phyloP scores from a whole-genome alignment of 139 green algal species.

The Gonium pectorale region DNA sequence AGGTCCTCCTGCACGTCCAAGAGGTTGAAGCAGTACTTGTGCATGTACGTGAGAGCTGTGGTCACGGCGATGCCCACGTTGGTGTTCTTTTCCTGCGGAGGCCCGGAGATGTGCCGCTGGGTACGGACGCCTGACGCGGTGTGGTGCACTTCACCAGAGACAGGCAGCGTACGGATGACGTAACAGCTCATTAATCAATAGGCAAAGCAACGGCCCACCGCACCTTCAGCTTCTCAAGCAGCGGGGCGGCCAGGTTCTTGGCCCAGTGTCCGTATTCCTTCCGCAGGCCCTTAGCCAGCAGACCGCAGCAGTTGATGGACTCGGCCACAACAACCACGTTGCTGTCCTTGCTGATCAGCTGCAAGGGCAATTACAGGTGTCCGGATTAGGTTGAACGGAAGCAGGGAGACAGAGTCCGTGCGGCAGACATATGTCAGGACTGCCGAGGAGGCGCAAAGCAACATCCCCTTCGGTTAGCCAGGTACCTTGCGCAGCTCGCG shows the following conservation, averaged over 20 bases:
- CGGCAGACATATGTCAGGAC: too few species aligned
- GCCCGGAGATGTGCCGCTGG: too few species aligned
- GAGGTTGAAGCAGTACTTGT: slow-evolving; percentile 80
- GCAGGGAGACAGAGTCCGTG: too few species aligned
- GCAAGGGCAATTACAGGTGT: too few species aligned
- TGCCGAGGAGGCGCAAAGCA: too few species aligned
- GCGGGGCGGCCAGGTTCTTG: slow-evolving; percentile 34
- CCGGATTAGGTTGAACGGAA: too few species aligned
- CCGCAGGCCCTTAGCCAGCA: slow-evolving; percentile 79
- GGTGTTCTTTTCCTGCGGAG: slow-evolving; percentile 84
- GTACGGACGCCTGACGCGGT: too few species aligned
- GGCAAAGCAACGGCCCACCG: not conserved
- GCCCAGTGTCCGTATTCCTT: slow-evolving; percentile 69
- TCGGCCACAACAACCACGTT: slow-evolving; percentile 85
- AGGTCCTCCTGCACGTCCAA: slow-evolving; percentile 76
- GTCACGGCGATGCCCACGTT: slow-evolving; percentile 69
- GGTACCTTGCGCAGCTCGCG: slow-evolving; percentile 87
- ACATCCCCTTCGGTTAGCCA: too few species aligned
- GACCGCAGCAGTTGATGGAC: slow-evolving; percentile 69
- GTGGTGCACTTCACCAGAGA: too few species aligned
- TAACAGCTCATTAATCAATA: not conserved
- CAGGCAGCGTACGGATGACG: too few species aligned
- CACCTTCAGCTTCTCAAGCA: slow-evolving; percentile 89
- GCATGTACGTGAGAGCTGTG: slow-evolving; percentile 75
- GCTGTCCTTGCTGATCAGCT: slow-evolving; percentile 80